Percentiles rank a stretch among this genome's conserved stretches.
Conservation (phyloP, 225 moss, liverwort and hornwort species). For the Sphagnum tenellum region DNA sequence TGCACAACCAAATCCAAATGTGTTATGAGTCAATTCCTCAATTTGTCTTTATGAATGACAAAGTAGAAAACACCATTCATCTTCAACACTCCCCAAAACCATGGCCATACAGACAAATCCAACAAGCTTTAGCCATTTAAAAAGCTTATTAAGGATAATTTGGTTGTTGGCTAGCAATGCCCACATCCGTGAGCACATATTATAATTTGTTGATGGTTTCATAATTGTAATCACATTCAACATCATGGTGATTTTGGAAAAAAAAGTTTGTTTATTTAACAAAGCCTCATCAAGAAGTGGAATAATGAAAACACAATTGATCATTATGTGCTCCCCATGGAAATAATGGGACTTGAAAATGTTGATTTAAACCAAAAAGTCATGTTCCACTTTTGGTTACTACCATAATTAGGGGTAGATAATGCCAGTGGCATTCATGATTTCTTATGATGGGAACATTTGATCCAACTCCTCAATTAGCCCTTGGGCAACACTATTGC, state of each 20-base stretch:
- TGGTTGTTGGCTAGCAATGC: neutral
- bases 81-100: neutral
- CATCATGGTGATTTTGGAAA: neutral
- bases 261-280: neutral
- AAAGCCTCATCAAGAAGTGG: too few species aligned
- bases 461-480: conserved; percentile 1
- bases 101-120: neutral
- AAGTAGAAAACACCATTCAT: neutral
- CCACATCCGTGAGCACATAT: neutral
- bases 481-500: neutral
- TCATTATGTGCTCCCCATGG: too few species aligned
- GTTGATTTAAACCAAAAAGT: too few species aligned
- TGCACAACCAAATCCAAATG: neutral
- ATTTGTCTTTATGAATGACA: neutral
- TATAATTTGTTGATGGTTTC: neutral
- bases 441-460: too few species aligned
- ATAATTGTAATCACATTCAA: neutral
- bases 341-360: too few species aligned
- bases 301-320: too few species aligned
- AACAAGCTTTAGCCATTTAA: neutral
- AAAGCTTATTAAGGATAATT: neutral
- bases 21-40: neutral
- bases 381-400: neutral
- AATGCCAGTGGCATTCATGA: too few species aligned
- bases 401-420: neutral